A percentile compares a stretch with the other conserved stretches of the same genome.
Conservation (phyloP, 78 protist genomes). For the Dictyostelium citrinum region DNA sequence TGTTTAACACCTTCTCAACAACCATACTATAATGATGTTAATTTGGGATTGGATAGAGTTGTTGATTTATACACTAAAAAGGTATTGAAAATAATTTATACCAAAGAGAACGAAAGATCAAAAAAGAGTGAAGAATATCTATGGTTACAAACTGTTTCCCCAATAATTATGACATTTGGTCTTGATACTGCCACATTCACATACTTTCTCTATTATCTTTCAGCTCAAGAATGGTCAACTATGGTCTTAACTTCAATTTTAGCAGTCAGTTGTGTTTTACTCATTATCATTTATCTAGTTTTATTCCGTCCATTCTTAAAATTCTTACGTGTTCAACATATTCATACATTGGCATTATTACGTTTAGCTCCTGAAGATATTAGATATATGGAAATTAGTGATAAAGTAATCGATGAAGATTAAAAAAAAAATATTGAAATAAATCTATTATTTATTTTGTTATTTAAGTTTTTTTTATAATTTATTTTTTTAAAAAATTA, state of each 20-base stretch:
- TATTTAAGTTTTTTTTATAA: too few species aligned
- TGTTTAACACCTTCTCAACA: not conserved
- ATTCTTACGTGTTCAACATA: slow-evolving; percentile 22
- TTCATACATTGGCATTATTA: slow-evolving; percentile 25
- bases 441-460: too few species aligned
- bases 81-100: too few species aligned
- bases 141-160: slow-evolving; percentile 6
- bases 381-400: slow-evolving; percentile 21
- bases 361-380: slow-evolving; percentile 51
- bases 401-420: slow-evolving; percentile 32
- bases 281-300: not conserved
- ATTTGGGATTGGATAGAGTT: slow-evolving; percentile 14
- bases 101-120: too few species aligned
- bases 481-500: too few species aligned
- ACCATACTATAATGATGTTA: not conserved
- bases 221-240: not conserved
- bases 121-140: not conserved
- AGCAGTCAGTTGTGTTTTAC: not conserved
- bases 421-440: too few species aligned
- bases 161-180: slow-evolving; percentile 1
- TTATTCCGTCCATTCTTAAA: slow-evolving; percentile 39
- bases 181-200: not conserved
- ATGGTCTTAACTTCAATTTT: not conserved
- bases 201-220: not conserved
- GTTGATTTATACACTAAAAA: not conserved